Evolutionary conservation across 768 basidiomycete genomes (phyloP), one percentile per base, ranked within the genome.

Genomic region (Cystobasidium tubakii): DNA sequence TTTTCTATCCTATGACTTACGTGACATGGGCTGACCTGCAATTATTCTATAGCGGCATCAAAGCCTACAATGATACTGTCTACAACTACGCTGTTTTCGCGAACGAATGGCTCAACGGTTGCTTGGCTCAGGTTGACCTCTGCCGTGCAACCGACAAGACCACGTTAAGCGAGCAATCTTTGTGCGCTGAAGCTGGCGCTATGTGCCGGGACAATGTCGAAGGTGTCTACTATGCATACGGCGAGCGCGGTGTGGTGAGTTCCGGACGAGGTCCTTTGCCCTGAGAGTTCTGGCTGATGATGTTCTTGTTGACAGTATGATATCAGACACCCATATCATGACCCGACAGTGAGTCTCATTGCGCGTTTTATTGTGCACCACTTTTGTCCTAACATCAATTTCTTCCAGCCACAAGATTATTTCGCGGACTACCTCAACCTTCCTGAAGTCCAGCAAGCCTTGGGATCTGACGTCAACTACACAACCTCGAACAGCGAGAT

Each of bases 361-460:
- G 7, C 13, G 21, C 34, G 7, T 19, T 31, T 39, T 34, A 42
- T 43, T 23, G 7, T 9, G 13, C 6, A 29, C 6, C 15, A 39
- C 7, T 6, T 36, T 39, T 65, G 21, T 15, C 9, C 63, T 65
- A 42, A 43, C 15, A 17, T 7, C 29, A 13, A 39, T 34, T 34
- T 17, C 21, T 27, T 31, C 27, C 29, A 57, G 57, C 54, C 54
- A 36, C 13, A 57, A 44, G 69, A 71, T 34, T 71, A 71, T 25
- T 71, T 71, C 36, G 69, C 69, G 4, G 69, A 71, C 29, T 71
- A 60, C 54, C 69, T 71, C 50, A 71, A 71, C 36, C 54, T 71
- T 1, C 69, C 69, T 55, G 54, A 55, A 23, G 43, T 60, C 29
- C 50, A 57, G 36, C 29, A 29, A 44, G 69, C 69, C 2, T 21